phyloP scores from a whole-genome alignment of 2,329 filamentous ascomycete species.

The Penicillium sp. region DNA sequence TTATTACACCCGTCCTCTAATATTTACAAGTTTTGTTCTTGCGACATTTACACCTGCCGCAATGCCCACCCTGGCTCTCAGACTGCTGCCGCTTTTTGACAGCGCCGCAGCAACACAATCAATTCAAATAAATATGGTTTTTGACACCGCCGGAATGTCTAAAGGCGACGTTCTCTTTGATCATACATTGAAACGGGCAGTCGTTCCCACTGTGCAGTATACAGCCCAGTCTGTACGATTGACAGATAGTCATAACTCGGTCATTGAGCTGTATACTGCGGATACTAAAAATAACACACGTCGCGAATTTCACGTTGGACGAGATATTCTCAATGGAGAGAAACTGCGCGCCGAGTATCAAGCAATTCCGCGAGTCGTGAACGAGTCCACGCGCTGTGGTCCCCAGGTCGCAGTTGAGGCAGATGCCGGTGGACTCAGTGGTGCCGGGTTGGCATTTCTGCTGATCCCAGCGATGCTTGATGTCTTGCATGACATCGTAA shows the following conservation, averaged over 20 bases:
- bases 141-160: neutral
- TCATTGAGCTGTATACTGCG: neutral
- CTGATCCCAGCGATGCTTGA: neutral
- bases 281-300: neutral
- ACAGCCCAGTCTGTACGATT: neutral
- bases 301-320: neutral
- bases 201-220: neutral
- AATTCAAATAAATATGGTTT: conserved; percentile 1
- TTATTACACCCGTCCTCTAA: too few relatives aligned
- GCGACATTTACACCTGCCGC: too few relatives aligned
- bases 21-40: too few relatives aligned
- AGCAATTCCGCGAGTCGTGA: neutral
- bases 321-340: neutral
- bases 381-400: neutral
- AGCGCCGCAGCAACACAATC: neutral
- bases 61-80: too few relatives aligned
- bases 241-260: neutral
- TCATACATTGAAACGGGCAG: neutral
- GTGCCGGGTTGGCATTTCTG: neutral
- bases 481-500: neutral
- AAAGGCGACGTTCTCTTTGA: neutral
- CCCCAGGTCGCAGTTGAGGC: neutral
- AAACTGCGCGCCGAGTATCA: neutral
- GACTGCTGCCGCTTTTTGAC: neutral
- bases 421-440: neutral